Evolutionary conservation across 73 alveolate genomes (phyloP), one percentile per base, ranked within the genome.

Genomic region (Tetrahymena malaccensis): DNA sequence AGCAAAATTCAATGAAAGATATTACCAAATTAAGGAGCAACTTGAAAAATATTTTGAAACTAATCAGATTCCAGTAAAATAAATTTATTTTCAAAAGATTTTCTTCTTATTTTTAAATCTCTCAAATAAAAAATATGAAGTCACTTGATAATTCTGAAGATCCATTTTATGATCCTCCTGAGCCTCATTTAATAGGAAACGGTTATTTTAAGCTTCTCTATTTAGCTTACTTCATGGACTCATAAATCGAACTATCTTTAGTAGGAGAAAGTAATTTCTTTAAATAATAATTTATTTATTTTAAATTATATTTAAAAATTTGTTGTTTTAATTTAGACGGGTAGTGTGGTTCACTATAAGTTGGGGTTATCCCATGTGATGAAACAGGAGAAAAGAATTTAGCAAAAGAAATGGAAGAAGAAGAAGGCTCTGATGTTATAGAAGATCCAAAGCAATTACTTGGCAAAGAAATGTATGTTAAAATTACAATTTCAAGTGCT

Each of bases 81-180:
- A 27, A 70, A 70, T 70, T 22, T 11, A 9, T 27, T 25, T 22
- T n/a, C 25, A 25, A 19, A n/a, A n/a, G n/a, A n/a, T n/a, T n/a
- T n/a, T 8, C 10, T 22, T 25, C 15, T 40, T 15, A 40, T 7
- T 40, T 40, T 40, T 40, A 40, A 27, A 70, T 70, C 16, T n/a
- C 37, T 3, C 17, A 27, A 19, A 70, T 22, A 27, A 22, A 9
- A 27, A 70, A 27, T 4, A 27, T 70, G 15, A 40, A 70, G 89
- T 70, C 94, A 21, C 85, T 95, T 37, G 85, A 89, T 35, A 43
- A 97, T 35, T 97, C 96, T 27, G 98, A 98, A 38, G 99, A 98
- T 93, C 99, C 99, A 34, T 98, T 98, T 97, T 96, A 98, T 98
- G 99, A 98, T 94, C 98, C 98, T 33, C 97, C 98, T 22, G 98